Percentiles rank a stretch among this genome's conserved stretches.
These are phyloP conservation scores for Oleoguttula mirabilis DNA, from an alignment of 495 filamentous ascomycete genomes.

Conservation along the genomic window DNA sequence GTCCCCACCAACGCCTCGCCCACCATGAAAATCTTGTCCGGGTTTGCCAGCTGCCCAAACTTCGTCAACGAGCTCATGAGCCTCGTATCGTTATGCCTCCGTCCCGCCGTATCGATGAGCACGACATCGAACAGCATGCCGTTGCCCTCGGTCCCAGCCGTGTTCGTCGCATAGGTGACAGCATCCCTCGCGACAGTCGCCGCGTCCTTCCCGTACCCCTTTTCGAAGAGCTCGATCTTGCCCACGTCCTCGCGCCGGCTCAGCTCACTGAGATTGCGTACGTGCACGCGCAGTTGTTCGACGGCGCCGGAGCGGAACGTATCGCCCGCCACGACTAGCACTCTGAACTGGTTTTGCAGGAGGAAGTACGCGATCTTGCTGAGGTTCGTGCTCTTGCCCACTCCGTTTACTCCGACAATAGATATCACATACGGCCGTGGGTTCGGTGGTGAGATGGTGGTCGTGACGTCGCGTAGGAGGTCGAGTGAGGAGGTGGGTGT, in stretches of 20 bases:
- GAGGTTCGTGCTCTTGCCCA: conserved; percentile 93
- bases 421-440: conserved; percentile 86
- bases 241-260: conserved; percentile 31
- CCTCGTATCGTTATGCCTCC: conserved; percentile 87
- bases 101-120: conserved; percentile 88
- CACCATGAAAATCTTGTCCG: conserved; percentile 98
- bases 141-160: conserved; percentile 36
- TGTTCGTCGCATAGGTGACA: conserved; percentile 54
- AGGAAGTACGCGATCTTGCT: conserved; percentile 97
- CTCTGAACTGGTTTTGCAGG: conserved; percentile 87
- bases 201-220: conserved; percentile 95
- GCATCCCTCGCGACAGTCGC: conserved; percentile 92
- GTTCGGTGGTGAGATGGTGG: conserved; percentile 50
- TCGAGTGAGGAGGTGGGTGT: conserved; percentile 92
- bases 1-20: conserved; percentile 93
- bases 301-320: conserved; percentile 97
- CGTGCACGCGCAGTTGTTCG: conserved; percentile 91
- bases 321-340: conserved; percentile 92
- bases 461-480: conserved; percentile 81
- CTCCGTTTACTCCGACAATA: conserved; percentile 95
- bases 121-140: conserved; percentile 64
- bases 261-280: conserved; percentile 77
- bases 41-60: conserved; percentile 87
- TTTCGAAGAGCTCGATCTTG: conserved; percentile 79
- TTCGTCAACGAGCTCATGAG: conserved; percentile 94